Percentiles rank a stretch among this genome's conserved stretches.
These are phyloP conservation scores for Candida manassasensis DNA, from an alignment of 805 yeast genomes.

Conservation along the genomic window DNA sequence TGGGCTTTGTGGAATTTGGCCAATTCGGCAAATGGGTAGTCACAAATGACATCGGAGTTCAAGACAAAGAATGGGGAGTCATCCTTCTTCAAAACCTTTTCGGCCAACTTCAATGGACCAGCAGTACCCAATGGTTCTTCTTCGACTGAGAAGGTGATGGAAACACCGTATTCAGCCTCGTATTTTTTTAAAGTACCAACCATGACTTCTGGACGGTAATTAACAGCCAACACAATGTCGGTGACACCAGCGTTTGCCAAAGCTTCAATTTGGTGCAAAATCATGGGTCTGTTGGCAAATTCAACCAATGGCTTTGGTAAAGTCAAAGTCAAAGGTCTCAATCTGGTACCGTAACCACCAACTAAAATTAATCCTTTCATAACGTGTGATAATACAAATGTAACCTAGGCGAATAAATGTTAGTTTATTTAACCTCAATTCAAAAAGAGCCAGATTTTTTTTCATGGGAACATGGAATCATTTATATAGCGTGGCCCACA, in stretches of 20 bases:
- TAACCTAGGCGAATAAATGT: background rate
- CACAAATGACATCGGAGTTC: slow-evolving; percentile 98
- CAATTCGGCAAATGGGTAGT: slow-evolving; percentile 92
- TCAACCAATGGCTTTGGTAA: slow-evolving; percentile 96
- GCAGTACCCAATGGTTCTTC: slow-evolving; percentile 99
- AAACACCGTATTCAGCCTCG: slow-evolving; percentile 91
- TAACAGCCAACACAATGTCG: slow-evolving; percentile 96
- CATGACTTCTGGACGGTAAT: slow-evolving; percentile 99
- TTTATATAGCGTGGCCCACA: background rate
- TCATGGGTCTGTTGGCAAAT: slow-evolving; percentile 99
- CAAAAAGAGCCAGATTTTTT: background rate
- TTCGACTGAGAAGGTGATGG: slow-evolving; percentile 95
- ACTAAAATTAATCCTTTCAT: slow-evolving; percentile 98
- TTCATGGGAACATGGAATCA: background rate
- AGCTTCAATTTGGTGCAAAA: slow-evolving; percentile 96
- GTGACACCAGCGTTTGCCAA: slow-evolving; percentile 97
- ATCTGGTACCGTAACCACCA: slow-evolving; percentile 99
- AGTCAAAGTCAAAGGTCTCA: slow-evolving; percentile 95
- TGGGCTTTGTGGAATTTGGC: slow-evolving; percentile 90
- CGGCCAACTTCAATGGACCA: slow-evolving; percentile 98
- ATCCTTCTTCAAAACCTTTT: slow-evolving; percentile 87
- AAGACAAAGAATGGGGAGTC: slow-evolving; percentile 94
- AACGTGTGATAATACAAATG: slow-evolving; percentile 9
- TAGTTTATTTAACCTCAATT: background rate
- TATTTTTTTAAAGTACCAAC: slow-evolving; percentile 90